Evolutionary conservation across 2,329 filamentous ascomycete species (phyloP).

Genomic region (Fusarium sp.): DNA sequence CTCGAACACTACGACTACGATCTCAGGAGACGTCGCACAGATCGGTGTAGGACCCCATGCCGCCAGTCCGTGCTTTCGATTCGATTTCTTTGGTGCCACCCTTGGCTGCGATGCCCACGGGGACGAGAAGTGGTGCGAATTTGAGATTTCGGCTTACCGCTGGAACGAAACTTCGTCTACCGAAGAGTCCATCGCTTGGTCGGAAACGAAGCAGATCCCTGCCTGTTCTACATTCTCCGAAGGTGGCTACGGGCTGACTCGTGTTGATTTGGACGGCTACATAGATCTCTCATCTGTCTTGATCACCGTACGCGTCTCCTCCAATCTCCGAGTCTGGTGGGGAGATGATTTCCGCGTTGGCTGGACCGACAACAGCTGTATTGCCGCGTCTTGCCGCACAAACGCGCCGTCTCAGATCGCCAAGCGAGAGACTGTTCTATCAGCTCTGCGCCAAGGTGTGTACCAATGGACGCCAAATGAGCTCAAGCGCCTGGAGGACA

Average conservation of each 20-base stretch:
- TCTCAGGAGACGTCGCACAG: slow-evolving; percentile 55
- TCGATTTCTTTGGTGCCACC: slow-evolving; percentile 57
- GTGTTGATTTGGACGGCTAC: slow-evolving; percentile 56
- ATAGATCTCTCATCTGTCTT: slow-evolving; percentile 57
- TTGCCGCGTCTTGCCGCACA: slow-evolving; percentile 55
- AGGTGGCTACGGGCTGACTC: slow-evolving; percentile 53
- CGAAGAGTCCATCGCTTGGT: slow-evolving; percentile 58
- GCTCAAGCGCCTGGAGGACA: slow-evolving; percentile 52
- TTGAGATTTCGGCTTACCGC: slow-evolving; percentile 58
- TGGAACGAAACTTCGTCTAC: slow-evolving; percentile 51
- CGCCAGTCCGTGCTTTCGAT: slow-evolving; percentile 55
- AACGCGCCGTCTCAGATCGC: slow-evolving; percentile 44
- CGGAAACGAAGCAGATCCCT: slow-evolving; percentile 56
- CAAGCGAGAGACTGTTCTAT: slow-evolving; percentile 53
- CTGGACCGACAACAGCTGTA: slow-evolving; percentile 59
- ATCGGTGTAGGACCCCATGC: slow-evolving; percentile 58
- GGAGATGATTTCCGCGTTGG: slow-evolving; percentile 58
- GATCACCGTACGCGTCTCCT: slow-evolving; percentile 55
- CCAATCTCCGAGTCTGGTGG: slow-evolving; percentile 58
- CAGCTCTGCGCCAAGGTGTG: slow-evolving; percentile 51
- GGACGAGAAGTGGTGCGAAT: slow-evolving; percentile 57
- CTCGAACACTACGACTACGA: slow-evolving; percentile 43
- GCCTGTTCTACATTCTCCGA: slow-evolving; percentile 54
- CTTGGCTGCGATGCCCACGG: slow-evolving; percentile 56
- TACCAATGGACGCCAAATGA: slow-evolving; percentile 54